Evolutionary conservation across 495 filamentous ascomycete genomes (phyloP), one percentile per base, ranked within the genome.

Genomic region (Bacidia rubella): DNA sequence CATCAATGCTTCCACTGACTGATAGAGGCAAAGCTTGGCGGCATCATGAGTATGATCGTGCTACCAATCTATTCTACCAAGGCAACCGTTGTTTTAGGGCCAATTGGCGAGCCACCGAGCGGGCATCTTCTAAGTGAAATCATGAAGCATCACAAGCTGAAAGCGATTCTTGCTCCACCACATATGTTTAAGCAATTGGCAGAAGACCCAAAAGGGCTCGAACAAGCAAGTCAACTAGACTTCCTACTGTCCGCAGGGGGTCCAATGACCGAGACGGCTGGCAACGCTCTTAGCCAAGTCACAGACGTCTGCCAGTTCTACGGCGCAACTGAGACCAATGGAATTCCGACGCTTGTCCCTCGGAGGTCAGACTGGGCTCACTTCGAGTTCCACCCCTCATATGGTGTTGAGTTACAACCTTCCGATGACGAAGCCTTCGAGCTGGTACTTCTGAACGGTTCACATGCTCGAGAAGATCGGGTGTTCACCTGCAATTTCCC

Each of bases 361-460:
- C 12, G 23, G 15, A 17, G 51, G 2, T 60, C 70, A 25, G 65
- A 79, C 24, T 81, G 78, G 77, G 57, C 67, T 47, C 79, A 68
- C 46, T 59, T 81, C 41, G 64, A 77, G 57, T 69, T 72, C 59
- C 64, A 76, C 56, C 67, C 71, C 0, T 62, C 68, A 10, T 57
- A 57, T 42, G 70, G 74, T 10, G 69, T 72, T 63, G 64, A 70
- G 7, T 66, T 67, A 51, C 61, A 64, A 35, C 59, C 65, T 23
- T 67, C 51, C 4, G 70, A 66, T 2, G 71, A 76, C 0, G 67
- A 66, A 0, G 57, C 71, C 0, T 81, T 66, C 43, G 75, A 74
- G 49, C 62, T 77, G 27, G 71, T 80, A 15, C 64, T 74, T 46
- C 64, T 69, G 20, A 65, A 67, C 19, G 66, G 70, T 52, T 57